These are phyloP conservation scores for Emergomyces orientalis DNA, from an alignment of 2,329 filamentous ascomycete species.

Conservation along the genomic window DNA sequence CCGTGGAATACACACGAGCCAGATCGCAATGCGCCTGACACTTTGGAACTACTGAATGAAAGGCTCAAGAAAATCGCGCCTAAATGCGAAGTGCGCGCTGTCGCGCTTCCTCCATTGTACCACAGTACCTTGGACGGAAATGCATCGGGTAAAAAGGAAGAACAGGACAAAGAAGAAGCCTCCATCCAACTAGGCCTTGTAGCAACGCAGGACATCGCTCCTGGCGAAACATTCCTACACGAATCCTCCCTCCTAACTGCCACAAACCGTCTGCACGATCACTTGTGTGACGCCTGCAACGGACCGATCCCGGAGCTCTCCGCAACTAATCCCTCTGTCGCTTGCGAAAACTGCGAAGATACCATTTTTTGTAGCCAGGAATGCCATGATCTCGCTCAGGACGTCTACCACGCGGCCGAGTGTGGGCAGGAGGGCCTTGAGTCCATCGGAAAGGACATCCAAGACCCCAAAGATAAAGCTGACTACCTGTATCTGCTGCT, in stretches of 20 bases:
- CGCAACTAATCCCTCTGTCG: constrained; percentile 29
- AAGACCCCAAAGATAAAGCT: constrained; percentile 47
- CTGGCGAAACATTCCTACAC: constrained; percentile 65
- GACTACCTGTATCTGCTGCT: constrained; percentile 53
- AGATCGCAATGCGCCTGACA: constrained; percentile 45
- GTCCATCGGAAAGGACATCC: constrained; percentile 49
- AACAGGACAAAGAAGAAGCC: constrained; percentile 30
- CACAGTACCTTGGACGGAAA: constrained; percentile 22
- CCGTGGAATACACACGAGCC: constrained; percentile 55
- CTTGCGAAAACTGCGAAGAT: constrained; percentile 49
- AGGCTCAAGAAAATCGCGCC: constrained; percentile 61
- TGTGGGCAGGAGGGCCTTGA: constrained; percentile 48
- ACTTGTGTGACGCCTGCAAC: constrained; percentile 84
- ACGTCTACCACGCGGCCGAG: constrained; percentile 49
- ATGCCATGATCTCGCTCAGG: constrained; percentile 48
- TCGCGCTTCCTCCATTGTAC: constrained; percentile 64
- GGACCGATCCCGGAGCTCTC: constrained; percentile 55
- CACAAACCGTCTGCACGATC: constrained; percentile 77
- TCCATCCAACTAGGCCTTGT: constrained; percentile 79
- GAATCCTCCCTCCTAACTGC: constrained; percentile 84
- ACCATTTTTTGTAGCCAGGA: constrained; percentile 51
- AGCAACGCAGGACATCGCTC: constrained; percentile 67
- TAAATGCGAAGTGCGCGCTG: constrained; percentile 69
- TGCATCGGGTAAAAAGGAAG: constrained; percentile 13
- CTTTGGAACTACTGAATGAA: constrained; percentile 60